A percentile compares a stretch with the other conserved stretches of the same genome.
These are phyloP conservation scores for Acer negundo DNA, from an alignment of 345 rosid genomes.

Conservation along the genomic window DNA sequence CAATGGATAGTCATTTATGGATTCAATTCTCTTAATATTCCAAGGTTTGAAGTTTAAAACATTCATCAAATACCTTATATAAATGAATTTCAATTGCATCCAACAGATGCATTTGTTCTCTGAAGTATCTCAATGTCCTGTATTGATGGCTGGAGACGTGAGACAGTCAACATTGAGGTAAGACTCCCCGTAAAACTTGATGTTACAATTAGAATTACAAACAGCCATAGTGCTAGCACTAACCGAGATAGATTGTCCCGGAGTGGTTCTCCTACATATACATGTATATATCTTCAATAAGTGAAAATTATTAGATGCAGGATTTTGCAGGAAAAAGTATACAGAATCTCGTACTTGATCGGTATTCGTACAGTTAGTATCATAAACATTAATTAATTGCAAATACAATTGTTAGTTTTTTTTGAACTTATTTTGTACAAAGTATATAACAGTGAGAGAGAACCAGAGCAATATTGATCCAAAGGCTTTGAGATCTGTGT, in stretches of 20 bases:
- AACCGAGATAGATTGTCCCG: constrained; percentile 16
- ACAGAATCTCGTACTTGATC: too few species aligned
- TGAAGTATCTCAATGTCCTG: constrained; percentile 19
- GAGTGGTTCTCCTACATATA: constrained; percentile 25
- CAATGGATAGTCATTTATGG: constrained; percentile 21
- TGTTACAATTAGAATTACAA: constrained; percentile 26
- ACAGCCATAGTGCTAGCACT: constrained; percentile 34
- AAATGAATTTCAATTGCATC: constrained; percentile 31
- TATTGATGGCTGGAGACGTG: constrained; percentile 7
- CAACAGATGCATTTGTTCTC: constrained; percentile 15
- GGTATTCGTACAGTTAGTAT: too few species aligned
- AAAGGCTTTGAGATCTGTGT: constrained; percentile 20
- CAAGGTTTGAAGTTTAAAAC: constrained; percentile 22
- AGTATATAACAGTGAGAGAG: constrained; percentile 27
- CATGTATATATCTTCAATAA: too few species aligned
- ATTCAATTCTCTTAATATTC: constrained; percentile 21
- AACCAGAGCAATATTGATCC: constrained; percentile 32
- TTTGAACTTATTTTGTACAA: constrained; percentile 28
- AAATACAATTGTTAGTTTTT: background rate
- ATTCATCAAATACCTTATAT: constrained; percentile 22
- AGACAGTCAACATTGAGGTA: constrained; percentile 24
- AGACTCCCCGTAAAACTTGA: constrained; percentile 30
- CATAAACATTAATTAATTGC: background rate
- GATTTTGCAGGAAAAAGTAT: too few species aligned
- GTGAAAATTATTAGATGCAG: too few species aligned